Percentiles rank a stretch among this genome's conserved stretches.
phyloP scores from a whole-genome alignment of 306 rosid genomes.

The Medicago truncatula region DNA sequence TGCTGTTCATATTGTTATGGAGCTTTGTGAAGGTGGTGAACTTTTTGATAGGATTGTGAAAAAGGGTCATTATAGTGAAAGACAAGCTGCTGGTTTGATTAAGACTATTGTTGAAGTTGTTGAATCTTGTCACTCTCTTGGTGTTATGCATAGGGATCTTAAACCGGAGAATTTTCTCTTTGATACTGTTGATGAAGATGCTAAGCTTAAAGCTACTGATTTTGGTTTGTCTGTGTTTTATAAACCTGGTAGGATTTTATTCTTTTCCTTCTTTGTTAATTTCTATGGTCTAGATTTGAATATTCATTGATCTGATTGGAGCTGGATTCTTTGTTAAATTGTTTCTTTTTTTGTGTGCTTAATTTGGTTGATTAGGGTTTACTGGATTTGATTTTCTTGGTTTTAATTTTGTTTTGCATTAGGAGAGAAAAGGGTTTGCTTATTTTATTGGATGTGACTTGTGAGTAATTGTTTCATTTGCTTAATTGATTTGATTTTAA shows the following conservation, averaged over 20 bases:
- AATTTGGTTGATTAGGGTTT: constrained; percentile 3
- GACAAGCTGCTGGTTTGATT: constrained; percentile 52
- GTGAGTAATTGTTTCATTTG: constrained; percentile 5
- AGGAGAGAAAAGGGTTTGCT: neutral
- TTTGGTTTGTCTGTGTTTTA: constrained; percentile 61
- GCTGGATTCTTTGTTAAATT: neutral
- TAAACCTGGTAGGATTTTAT: constrained; percentile 49
- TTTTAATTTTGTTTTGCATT: constrained; percentile 1
- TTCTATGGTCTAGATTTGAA: neutral
- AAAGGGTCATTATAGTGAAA: constrained; percentile 65
- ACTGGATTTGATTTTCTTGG: neutral
- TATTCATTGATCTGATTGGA: constrained; percentile 22
- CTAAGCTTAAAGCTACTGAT: constrained; percentile 61
- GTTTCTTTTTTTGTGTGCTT: neutral
- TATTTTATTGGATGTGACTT: neutral
- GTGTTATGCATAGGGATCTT: constrained; percentile 68
- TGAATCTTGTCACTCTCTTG: constrained; percentile 62
- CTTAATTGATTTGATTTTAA: neutral
- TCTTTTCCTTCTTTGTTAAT: neutral
- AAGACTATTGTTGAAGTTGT: constrained; percentile 61
- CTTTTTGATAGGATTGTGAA: constrained; percentile 60
- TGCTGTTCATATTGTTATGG: constrained; percentile 65
- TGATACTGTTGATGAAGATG: constrained; percentile 57
- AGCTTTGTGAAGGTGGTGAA: constrained; percentile 62
- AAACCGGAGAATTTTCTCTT: constrained; percentile 65